phyloP scores from a whole-genome alignment of 257 asterid genomes.

The Oldenlandia corymbosa region DNA sequence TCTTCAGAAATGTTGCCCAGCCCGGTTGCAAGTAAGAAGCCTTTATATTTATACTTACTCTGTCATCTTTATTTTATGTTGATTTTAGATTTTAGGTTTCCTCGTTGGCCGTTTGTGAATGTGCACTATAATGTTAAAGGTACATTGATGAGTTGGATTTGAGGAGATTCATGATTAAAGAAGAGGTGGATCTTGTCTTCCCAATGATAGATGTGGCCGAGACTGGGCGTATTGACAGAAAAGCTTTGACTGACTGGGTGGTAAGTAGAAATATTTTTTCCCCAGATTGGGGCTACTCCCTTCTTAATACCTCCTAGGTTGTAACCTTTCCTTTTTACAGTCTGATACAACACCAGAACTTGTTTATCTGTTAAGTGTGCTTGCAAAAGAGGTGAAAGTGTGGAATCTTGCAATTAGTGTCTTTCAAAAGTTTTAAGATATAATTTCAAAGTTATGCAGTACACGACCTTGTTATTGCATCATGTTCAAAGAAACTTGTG shows the following conservation, averaged over 20 bases:
- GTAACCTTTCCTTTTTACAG: too few species aligned
- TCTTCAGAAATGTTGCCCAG: conserved; percentile 68
- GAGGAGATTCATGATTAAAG: conserved; percentile 72
- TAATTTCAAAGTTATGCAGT: too few species aligned
- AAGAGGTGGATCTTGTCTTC: conserved; percentile 67
- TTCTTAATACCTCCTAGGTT: too few species aligned
- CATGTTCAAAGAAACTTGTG: too few species aligned
- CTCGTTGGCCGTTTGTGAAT: too few species aligned
- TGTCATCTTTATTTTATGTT: background rate
- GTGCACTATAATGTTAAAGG: conserved; percentile 38
- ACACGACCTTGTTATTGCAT: too few species aligned
- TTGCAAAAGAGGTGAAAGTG: too few species aligned
- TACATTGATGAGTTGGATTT: conserved; percentile 61
- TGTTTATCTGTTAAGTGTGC: too few species aligned
- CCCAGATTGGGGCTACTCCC: background rate
- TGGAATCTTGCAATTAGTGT: too few species aligned
- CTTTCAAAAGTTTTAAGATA: too few species aligned
- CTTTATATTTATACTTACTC: background rate
- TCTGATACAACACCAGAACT: too few species aligned
- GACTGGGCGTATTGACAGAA: conserved; percentile 54
- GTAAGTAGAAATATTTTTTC: conserved; percentile 29
- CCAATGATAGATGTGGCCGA: conserved; percentile 65
- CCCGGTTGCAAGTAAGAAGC: conserved; percentile 61
- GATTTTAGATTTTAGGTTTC: conserved; percentile 11
- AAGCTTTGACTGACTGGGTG: conserved; percentile 67